Percentiles rank a stretch among this genome's conserved stretches.
Conservation (phyloP, 148 eudicot genomes). For the Selenicereus undatus region DNA sequence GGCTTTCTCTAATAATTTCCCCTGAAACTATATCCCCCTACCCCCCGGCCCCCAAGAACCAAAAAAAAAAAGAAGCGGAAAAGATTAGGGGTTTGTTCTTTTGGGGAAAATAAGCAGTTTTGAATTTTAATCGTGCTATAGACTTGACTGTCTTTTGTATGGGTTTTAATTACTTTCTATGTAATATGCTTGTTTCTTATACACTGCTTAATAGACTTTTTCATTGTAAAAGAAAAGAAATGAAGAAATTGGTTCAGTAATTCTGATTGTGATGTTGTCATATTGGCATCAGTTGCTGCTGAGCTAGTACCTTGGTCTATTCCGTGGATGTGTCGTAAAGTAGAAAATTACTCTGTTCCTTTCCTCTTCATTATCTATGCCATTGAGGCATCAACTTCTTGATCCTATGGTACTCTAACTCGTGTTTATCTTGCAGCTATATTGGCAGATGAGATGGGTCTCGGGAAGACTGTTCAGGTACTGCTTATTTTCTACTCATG, state of each 20-base stretch:
- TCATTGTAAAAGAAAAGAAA: background rate
- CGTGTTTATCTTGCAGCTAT: slow-evolving; percentile 61
- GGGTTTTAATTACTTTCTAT: background rate
- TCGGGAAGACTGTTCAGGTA: slow-evolving; percentile 98
- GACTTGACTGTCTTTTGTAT: background rate
- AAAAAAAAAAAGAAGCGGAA: no score
- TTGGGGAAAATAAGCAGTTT: background rate
- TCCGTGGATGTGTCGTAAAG: background rate
- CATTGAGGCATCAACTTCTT: background rate
- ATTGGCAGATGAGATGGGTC: slow-evolving; percentile 99
- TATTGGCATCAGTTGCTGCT: background rate
- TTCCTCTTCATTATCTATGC: background rate
- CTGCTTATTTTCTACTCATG: background rate
- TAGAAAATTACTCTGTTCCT: background rate
- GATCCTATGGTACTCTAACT: background rate
- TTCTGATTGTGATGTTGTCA: background rate
- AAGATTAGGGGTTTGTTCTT: background rate
- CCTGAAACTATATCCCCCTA: background rate
- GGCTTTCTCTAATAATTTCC: background rate
- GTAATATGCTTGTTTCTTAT: background rate
- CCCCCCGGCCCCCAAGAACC: background rate
- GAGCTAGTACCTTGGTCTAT: background rate
- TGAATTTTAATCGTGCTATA: background rate
- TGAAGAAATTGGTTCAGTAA: background rate
- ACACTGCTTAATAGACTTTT: background rate